Base-by-base conservation (phyloP, 495 filamentous ascomycete genomes). In the Saxophila tyrrhenica region DNA sequence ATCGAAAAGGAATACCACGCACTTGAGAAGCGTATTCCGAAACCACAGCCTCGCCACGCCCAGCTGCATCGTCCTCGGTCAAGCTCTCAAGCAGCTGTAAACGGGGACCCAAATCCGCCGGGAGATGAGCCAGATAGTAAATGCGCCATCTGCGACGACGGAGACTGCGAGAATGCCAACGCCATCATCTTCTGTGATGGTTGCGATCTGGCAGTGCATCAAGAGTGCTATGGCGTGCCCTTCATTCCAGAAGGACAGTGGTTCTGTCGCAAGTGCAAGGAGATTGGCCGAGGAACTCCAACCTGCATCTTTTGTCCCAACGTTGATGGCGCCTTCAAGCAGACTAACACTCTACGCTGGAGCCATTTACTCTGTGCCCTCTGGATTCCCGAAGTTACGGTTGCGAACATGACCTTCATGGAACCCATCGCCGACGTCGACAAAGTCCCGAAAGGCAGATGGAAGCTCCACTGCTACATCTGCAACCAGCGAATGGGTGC, bases 101-200 rank as follows among this genome's bases (percentile, higher is more conserved):
- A 92, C 69, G 89, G 89, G 29, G 91, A 95, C 67, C 81, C 83
- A 19, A 82, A 81, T 51, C 86, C 73, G 3, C 69, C 80, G 2
- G 89, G 89, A 22, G 92, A 95, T 66, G 92, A 97, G 64, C 91
- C 95, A 63, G 92, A 97, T 61, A 94, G 82, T 66, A 97, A 96
- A 67, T 99, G 92, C 63, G 91, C 86, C 25, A 94, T 99, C 47
- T 99, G 92, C 60, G 92, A 97, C 65, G 92, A 97, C 65, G 94
- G 92, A 25, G 92, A 99, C 63, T 97, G 94, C 62, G 92, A 97
- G 70, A 99, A 97, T 66, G 89, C 90, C n/a, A 99, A 99, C 68
- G 94, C 92, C 7, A 99, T 99, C 63, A 94, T 99, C 21, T 99
- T 98, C 69, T 99, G 92, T 62, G 92, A 99, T 65, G 94, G 92